These are phyloP conservation scores for Hypoxylon sp. DNA, from an alignment of 2,329 filamentous ascomycete genomes.

Conservation along the genomic window DNA sequence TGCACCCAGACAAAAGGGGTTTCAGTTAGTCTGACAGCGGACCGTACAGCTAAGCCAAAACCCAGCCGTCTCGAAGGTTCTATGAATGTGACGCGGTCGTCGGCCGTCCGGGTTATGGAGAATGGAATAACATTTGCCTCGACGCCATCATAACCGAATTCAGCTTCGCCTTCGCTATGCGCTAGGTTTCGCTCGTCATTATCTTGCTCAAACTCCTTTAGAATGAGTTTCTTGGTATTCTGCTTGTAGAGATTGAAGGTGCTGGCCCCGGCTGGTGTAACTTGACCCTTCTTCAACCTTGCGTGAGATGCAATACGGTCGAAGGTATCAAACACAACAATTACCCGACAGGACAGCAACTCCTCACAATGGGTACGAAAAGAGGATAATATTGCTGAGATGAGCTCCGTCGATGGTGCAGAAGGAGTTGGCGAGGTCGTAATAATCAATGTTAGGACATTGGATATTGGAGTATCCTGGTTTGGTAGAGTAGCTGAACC, in stretches of 20 bases:
- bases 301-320: conserved; percentile 55
- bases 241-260: conserved; percentile 56
- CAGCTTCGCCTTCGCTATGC: conserved; percentile 49
- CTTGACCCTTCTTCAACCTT: conserved; percentile 62
- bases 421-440: conserved; percentile 66
- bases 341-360: conserved; percentile 54
- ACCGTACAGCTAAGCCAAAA: conserved; percentile 63
- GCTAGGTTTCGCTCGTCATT: conserved; percentile 17
- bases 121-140: conserved; percentile 51
- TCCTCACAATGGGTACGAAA: conserved; percentile 54
- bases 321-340: conserved; percentile 62
- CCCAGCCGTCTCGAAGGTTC: conserved; percentile 58
- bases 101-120: conserved; percentile 46
- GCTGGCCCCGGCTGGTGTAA: conserved; percentile 56
- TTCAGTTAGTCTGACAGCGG: conserved; percentile 55
- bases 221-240: conserved; percentile 55
- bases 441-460: conserved; percentile 55
- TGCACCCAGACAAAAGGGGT: conserved; percentile 66
- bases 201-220: conserved; percentile 41
- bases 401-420: conserved; percentile 60
- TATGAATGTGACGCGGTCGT: conserved; percentile 56
- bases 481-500: not conserved
- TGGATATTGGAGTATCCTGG: conserved; percentile 19
- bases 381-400: conserved; percentile 57
- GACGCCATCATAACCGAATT: conserved; percentile 55